Base-by-base conservation (phyloP, 257 asterid species). In the Coffea eugenioides region DNA sequence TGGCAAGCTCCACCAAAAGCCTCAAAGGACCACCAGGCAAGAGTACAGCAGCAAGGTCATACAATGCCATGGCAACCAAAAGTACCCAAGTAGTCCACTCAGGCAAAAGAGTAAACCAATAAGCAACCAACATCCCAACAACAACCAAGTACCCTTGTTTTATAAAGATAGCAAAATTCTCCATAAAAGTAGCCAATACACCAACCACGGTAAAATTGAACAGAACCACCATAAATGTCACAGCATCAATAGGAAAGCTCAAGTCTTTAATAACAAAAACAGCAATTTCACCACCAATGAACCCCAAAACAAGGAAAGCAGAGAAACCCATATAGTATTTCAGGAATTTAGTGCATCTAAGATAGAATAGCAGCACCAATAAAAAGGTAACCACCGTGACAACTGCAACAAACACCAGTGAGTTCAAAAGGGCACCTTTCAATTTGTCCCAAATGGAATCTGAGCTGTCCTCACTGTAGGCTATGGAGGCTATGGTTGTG, bases 31-130 rank as follows among this genome's bases (percentile, higher is more conserved):
- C 98, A 68, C 93, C 98, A 0, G 99, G 99, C 85, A 93, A 79
- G 88, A 95, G 88, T 87, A 95, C 99, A 0, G 99, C 99, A 9
- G 97, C 99, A 69, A 96, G 97, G 86, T 96, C 98, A 87, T 96
- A 96, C 92, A 96, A 84, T 8, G 99, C 86, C 97, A 94, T 90
- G 49, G 99, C 97, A 83, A 96, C 93, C 82, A 96, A 88, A 79
- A 96, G 97, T 86, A 85, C 88, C 98, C 97, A 96, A 49, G 99
- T 94, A 0, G 99, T 96, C 99, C 98, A 96, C 76, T 94, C 97
- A 11, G 99, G 99, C 81, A 94, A 89, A 66, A 92, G 88, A n/a
- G 99, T 92, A 84, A 95, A 95, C 97, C 98, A 93, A 88, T 93
- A 93, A 57, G 98, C 97, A 85, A 92, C 98, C 90, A 96, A 62